Evolutionary conservation across 2,329 filamentous ascomycete genomes (phyloP).

Genomic region (Fusarium sp.): DNA sequence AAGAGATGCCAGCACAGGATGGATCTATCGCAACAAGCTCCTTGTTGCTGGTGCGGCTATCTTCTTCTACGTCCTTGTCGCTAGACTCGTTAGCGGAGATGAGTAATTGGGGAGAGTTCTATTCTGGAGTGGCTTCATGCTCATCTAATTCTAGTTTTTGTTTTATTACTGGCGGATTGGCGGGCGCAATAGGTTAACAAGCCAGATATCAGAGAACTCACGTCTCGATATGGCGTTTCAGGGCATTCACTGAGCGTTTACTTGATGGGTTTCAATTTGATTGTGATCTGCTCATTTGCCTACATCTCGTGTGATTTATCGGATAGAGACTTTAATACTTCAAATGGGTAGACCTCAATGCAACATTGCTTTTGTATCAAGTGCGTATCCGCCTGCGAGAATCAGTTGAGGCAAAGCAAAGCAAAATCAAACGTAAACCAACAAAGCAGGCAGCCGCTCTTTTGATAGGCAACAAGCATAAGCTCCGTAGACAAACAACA

Average conservation of each 20-base stretch:
- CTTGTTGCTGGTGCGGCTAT: conserved; percentile 76
- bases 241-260: conserved; percentile 31
- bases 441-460: neutral
- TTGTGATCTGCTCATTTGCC: conserved; percentile 5
- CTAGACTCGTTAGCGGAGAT: conserved; percentile 73
- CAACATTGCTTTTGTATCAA: neutral
- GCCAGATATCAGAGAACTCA: conserved; percentile 40
- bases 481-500: conserved; percentile 1
- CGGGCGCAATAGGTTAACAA: conserved; percentile 35
- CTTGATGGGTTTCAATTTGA: conserved; percentile 4
- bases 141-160: conserved; percentile 22
- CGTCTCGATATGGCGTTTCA: conserved; percentile 43
- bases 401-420: neutral
- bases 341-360: conserved; percentile 10
- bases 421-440: conserved; percentile 1
- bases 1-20: conserved; percentile 84
- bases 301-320: conserved; percentile 17
- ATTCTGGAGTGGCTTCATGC: conserved; percentile 1
- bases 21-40: conserved; percentile 84
- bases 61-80: conserved; percentile 85
- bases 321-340: conserved; percentile 27
- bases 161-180: conserved; percentile 22
- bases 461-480: neutral
- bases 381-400: neutral
- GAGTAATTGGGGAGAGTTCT: conserved; percentile 27